phyloP scores from a whole-genome alignment of 2,329 filamentous ascomycete species.

The Penicillium sp. region DNA sequence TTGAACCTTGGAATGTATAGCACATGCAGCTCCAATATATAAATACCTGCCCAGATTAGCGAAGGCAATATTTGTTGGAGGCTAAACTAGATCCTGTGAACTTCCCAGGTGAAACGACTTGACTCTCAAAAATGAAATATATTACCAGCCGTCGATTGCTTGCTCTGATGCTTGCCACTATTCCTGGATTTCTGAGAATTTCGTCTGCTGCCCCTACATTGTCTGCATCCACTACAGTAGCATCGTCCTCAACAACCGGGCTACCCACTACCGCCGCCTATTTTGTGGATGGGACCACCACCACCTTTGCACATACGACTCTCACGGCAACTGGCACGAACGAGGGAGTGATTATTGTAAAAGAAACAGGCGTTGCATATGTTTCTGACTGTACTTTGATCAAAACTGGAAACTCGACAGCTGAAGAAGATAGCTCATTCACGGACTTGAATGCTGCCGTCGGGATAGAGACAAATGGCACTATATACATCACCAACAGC shows the following conservation, averaged over 20 bases:
- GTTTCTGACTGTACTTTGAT: background rate
- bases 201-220: background rate
- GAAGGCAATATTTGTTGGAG: background rate
- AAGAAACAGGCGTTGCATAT: slow-evolving; percentile 2
- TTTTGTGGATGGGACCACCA: background rate
- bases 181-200: background rate
- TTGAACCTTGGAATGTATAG: too few relatives aligned
- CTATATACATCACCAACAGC: slow-evolving; percentile 1
- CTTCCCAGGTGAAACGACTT: background rate
- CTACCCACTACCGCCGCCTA: slow-evolving; percentile 2
- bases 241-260: background rate
- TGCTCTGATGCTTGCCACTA: background rate
- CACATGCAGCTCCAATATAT: background rate
- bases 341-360: slow-evolving; percentile 3
- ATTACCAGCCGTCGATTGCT: background rate
- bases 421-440: background rate
- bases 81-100: background rate
- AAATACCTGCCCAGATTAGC: background rate
- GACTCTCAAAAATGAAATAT: background rate
- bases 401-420: background rate
- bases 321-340: background rate
- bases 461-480: slow-evolving; percentile 3
- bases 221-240: background rate
- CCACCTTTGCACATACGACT: background rate
- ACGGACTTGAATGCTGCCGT: slow-evolving; percentile 8